Evolutionary conservation across 1,139 yeast genomes (phyloP).

Genomic region (Debaryomyces coudertii): DNA sequence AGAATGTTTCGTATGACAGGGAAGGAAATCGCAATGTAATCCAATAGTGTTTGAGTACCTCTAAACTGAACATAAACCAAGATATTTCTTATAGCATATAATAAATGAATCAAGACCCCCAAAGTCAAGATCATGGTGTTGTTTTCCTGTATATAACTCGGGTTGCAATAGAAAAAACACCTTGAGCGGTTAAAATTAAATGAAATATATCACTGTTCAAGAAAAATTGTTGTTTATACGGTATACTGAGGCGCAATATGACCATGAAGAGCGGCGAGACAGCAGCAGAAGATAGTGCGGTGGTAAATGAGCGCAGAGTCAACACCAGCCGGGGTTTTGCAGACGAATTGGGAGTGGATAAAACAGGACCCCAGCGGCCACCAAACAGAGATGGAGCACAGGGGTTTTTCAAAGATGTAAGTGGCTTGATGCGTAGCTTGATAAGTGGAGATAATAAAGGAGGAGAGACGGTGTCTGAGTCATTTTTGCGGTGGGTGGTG

Average conservation of each 20-base stretch:
- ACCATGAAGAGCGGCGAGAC: not conserved
- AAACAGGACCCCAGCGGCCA: not conserved
- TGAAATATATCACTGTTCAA: not conserved
- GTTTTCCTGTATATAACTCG: slow-evolving; percentile 5
- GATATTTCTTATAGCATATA: not conserved
- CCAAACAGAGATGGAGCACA: slow-evolving; percentile 3
- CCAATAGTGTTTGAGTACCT: no score
- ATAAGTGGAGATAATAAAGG: not conserved
- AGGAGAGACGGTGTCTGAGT: not conserved
- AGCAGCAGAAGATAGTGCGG: not conserved
- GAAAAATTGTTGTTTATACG: not conserved
- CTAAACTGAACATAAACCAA: not conserved
- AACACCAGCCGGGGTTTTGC: not conserved
- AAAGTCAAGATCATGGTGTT: not conserved
- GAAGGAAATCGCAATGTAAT: no score
- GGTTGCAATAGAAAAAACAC: slow-evolving; percentile 7
- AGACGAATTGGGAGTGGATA: not conserved
- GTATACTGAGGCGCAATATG: not conserved
- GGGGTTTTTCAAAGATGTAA: not conserved
- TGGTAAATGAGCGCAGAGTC: not conserved
- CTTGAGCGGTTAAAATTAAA: slow-evolving; percentile 7
- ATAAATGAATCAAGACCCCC: not conserved
- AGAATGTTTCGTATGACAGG: no score
- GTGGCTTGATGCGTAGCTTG: slow-evolving; percentile 5
- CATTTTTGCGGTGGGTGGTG: slow-evolving; percentile 5